Conservation (phyloP, 108 stramenopile genomes). For the Nitzschia putrida region DNA sequence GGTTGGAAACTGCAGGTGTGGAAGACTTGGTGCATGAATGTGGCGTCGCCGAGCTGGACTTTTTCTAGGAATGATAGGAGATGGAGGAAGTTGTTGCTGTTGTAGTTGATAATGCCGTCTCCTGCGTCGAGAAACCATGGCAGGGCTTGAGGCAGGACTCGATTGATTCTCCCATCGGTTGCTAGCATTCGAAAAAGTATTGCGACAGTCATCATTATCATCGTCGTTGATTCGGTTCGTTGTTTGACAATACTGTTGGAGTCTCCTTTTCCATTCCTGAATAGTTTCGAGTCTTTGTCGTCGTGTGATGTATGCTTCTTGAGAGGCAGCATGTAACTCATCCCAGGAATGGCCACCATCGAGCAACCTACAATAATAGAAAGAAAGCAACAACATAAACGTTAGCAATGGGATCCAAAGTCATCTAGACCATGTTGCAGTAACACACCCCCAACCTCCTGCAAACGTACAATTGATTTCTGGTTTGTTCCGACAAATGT, state of each 20-base stretch:
- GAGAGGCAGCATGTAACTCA: slow-evolving; percentile 2
- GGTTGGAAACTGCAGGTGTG: slow-evolving; percentile 10
- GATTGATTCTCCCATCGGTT: not conserved
- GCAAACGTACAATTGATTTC: slow-evolving; percentile 20
- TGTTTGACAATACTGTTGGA: not conserved
- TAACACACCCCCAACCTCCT: not conserved
- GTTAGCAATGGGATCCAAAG: not conserved
- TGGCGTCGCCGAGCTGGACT: slow-evolving; percentile 12
- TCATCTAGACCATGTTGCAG: not conserved
- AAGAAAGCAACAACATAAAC: not conserved
- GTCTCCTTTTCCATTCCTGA: not conserved
- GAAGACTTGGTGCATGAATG: not conserved
- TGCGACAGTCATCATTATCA: not conserved
- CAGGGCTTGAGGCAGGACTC: not conserved
- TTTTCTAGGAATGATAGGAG: slow-evolving; percentile 7
- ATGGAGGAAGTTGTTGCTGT: not conserved
- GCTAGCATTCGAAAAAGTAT: not conserved
- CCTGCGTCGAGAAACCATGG: not conserved
- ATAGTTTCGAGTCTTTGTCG: slow-evolving; percentile 12
- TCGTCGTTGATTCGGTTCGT: not conserved
- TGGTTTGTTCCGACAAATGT: slow-evolving; percentile 5
- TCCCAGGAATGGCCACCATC: slow-evolving; percentile 8
- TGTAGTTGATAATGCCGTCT: not conserved
- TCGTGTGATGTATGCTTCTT: slow-evolving; percentile 2
- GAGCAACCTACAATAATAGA: slow-evolving; percentile 1